Evolutionary conservation across 441 rosid species (phyloP).

Genomic region (Manihot esculenta): DNA sequence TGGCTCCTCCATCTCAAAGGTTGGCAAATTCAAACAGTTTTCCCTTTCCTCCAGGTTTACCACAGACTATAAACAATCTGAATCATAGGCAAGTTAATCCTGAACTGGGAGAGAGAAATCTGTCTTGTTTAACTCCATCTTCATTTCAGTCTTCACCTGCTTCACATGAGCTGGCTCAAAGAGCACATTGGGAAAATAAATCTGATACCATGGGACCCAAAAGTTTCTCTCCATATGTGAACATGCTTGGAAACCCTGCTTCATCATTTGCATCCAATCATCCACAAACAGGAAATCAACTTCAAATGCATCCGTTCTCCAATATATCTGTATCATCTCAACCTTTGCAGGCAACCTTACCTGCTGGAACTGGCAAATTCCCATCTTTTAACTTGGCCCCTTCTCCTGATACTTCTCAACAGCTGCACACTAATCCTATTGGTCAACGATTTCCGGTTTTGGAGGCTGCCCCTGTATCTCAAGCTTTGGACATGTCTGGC

Average conservation of each 20-base stretch:
- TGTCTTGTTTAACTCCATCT: conserved; percentile 25
- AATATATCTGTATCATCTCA: conserved; percentile 35
- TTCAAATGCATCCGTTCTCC: conserved; percentile 30
- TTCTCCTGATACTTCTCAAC: conserved; percentile 27
- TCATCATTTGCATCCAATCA: conserved; percentile 26
- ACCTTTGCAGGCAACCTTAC: conserved; percentile 26
- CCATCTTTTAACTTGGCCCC: conserved; percentile 29
- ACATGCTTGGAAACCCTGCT: conserved; percentile 36
- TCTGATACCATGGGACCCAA: conserved; percentile 26
- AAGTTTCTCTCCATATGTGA: conserved; percentile 27
- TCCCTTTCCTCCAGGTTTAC: conserved; percentile 24
- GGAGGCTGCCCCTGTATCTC: conserved; percentile 38
- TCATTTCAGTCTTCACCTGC: conserved; percentile 24
- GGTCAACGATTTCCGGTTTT: conserved; percentile 37
- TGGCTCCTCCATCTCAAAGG: conserved; percentile 43
- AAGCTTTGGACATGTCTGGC: conserved; percentile 22
- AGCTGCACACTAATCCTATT: conserved; percentile 20
- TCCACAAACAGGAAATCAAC: conserved; percentile 29
- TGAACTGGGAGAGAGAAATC: conserved; percentile 33
- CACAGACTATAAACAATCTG: conserved; percentile 23
- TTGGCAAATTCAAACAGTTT: conserved; percentile 29
- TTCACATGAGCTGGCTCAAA: conserved; percentile 37
- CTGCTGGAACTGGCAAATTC: conserved; percentile 23
- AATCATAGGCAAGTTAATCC: conserved; percentile 27
- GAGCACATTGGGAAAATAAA: conserved; percentile 29